phyloP scores from a whole-genome alignment of 2,329 filamentous ascomycete genomes.

The Gyromitra esculenta region DNA sequence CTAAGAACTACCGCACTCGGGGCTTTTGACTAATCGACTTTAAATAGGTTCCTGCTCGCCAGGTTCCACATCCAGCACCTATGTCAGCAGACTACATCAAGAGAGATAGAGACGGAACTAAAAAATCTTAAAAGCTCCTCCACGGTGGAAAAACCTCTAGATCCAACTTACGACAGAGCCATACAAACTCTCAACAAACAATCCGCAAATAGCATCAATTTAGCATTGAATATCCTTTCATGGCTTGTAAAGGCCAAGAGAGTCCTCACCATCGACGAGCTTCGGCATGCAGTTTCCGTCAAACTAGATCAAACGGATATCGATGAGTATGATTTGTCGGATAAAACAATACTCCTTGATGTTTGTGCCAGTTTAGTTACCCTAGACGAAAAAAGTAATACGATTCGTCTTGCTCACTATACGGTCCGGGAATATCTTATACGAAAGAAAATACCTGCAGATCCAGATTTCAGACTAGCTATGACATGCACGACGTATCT shows the following conservation, averaged over 20 bases:
- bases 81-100: constrained; percentile 10
- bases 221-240: constrained; percentile 20
- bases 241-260: constrained; percentile 23
- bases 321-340: constrained; percentile 11
- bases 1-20: background rate
- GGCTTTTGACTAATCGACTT: background rate
- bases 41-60: constrained; percentile 14
- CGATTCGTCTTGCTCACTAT: constrained; percentile 58
- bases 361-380: constrained; percentile 58
- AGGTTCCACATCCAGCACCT: constrained; percentile 14
- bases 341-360: constrained; percentile 45
- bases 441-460: background rate
- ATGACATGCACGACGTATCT: background rate
- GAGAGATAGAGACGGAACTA: constrained; percentile 16
- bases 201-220: background rate
- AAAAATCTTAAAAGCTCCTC: constrained; percentile 6
- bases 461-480: background rate
- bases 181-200: background rate
- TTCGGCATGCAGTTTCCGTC: constrained; percentile 32
- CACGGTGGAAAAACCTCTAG: constrained; percentile 11
- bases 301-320: constrained; percentile 7
- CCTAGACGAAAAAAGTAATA: constrained; percentile 57
- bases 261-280: constrained; percentile 29
- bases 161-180: constrained; percentile 13
- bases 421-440: constrained; percentile 58